Evolutionary conservation across 1,139 yeast species (phyloP).

Genomic region (Saccharomyces hybrid): DNA sequence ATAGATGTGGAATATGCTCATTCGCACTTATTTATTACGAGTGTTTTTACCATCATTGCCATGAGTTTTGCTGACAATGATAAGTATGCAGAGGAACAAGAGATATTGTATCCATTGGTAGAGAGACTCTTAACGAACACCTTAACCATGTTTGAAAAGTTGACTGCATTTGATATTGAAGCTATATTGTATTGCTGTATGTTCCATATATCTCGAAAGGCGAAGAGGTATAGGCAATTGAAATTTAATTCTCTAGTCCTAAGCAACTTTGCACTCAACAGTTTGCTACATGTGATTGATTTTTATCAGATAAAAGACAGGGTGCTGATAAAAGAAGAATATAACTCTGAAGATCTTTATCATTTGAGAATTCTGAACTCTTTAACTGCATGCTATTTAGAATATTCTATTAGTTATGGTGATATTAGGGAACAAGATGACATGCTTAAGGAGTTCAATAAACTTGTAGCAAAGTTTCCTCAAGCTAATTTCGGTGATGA

Average conservation of each 20-base stretch:
- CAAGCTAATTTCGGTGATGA: conserved; percentile 43
- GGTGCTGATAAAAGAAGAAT: conserved; percentile 27
- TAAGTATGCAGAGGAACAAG: conserved; percentile 40
- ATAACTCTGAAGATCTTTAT: conserved; percentile 37
- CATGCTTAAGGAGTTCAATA: conserved; percentile 32
- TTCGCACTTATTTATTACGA: conserved; percentile 43
- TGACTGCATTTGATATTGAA: conserved; percentile 49
- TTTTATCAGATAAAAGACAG: conserved; percentile 37
- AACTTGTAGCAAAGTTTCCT: conserved; percentile 39
- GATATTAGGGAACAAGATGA: conserved; percentile 25
- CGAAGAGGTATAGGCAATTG: conserved; percentile 37
- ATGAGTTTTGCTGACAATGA: conserved; percentile 46
- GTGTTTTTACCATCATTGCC: conserved; percentile 44
- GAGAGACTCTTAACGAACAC: conserved; percentile 41
- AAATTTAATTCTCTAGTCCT: conserved; percentile 43
- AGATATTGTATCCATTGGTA: conserved; percentile 38
- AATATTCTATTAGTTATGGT: conserved; percentile 42
- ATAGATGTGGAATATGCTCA: conserved; percentile 38
- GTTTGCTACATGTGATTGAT: conserved; percentile 39
- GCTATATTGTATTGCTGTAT: conserved; percentile 45
- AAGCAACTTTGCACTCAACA: conserved; percentile 43
- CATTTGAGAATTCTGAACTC: conserved; percentile 46
- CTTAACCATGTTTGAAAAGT: conserved; percentile 40
- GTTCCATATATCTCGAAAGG: conserved; percentile 45
- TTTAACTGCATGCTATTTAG: conserved; percentile 42